Percentiles rank a stretch among this genome's conserved stretches.
Conservation (phyloP, 192 early-diverging fungal genomes). For the Cetraspora pellucida region DNA sequence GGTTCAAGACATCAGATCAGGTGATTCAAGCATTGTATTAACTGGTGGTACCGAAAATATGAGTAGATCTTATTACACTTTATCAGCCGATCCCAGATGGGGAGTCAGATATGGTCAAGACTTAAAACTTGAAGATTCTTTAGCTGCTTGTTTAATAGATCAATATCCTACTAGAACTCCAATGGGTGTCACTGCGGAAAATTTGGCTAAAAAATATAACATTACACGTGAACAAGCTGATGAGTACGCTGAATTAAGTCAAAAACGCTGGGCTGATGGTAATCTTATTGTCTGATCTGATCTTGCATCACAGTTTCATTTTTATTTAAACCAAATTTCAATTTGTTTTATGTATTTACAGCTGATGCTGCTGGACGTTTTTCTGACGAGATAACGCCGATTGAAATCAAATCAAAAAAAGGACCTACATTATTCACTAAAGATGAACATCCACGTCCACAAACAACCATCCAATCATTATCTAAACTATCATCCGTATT, state of each 20-base stretch:
- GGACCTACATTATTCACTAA: slow-evolving; percentile 64
- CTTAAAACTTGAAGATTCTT: slow-evolving; percentile 86
- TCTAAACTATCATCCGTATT: slow-evolving; percentile 85
- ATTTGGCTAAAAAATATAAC: slow-evolving; percentile 82
- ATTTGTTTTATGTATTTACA: background rate
- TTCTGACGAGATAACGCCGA: slow-evolving; percentile 77
- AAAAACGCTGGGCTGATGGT: slow-evolving; percentile 87
- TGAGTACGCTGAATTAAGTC: slow-evolving; percentile 76
- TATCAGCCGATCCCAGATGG: slow-evolving; percentile 74
- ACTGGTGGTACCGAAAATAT: slow-evolving; percentile 94
- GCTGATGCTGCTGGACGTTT: slow-evolving; percentile 79
- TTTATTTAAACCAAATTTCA: background rate
- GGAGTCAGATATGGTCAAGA: slow-evolving; percentile 88
- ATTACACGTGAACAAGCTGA: slow-evolving; percentile 85
- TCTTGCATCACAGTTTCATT: slow-evolving; percentile 1
- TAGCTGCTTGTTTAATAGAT: slow-evolving; percentile 84
- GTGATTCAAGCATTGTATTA: slow-evolving; percentile 83
- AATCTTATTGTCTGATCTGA: slow-evolving; percentile 15
- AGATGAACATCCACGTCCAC: slow-evolving; percentile 93
- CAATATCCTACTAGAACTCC: slow-evolving; percentile 78
- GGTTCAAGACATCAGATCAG: slow-evolving; percentile 87
- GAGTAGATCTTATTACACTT: slow-evolving; percentile 87
- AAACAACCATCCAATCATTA: slow-evolving; percentile 78
- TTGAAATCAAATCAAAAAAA: slow-evolving; percentile 84
- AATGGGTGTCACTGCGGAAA: slow-evolving; percentile 96